phyloP scores from a whole-genome alignment of 768 basidiomycete genomes.

The Phylloporus arenicola region DNA sequence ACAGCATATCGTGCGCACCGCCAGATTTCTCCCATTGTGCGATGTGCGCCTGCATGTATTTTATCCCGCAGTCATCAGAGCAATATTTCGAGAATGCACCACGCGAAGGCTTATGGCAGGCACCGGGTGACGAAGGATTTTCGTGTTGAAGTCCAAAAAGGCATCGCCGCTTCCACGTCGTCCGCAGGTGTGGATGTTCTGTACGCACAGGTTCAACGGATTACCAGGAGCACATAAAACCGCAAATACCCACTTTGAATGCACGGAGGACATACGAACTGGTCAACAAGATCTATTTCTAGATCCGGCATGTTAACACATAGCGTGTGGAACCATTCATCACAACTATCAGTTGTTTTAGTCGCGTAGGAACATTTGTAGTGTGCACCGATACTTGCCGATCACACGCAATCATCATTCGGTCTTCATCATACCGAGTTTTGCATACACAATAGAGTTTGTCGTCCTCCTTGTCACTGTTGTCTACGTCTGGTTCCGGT shows the following conservation, averaged over 20 bases:
- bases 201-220: background rate
- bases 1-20: slow-evolving; percentile 58
- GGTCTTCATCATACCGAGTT: slow-evolving; percentile 80
- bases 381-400: slow-evolving; percentile 43
- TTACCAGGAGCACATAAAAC: slow-evolving; percentile 1
- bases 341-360: slow-evolving; percentile 53
- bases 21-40: slow-evolving; percentile 57
- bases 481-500: slow-evolving; percentile 48
- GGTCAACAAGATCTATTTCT: slow-evolving; percentile 84
- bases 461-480: slow-evolving; percentile 36
- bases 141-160: slow-evolving; percentile 62
- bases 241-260: slow-evolving; percentile 52
- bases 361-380: background rate
- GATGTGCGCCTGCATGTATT: slow-evolving; percentile 63
- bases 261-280: slow-evolving; percentile 85
- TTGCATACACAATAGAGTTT: slow-evolving; percentile 87
- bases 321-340: slow-evolving; percentile 90
- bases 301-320: slow-evolving; percentile 80
- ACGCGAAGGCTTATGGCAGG: slow-evolving; percentile 77
- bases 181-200: slow-evolving; percentile 60
- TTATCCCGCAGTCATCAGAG: slow-evolving; percentile 80
- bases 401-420: slow-evolving; percentile 92
- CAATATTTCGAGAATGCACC: slow-evolving; percentile 88
- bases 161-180: slow-evolving; percentile 79
- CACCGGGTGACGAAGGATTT: slow-evolving; percentile 54